Evolutionary conservation across 1,284 basidiomycete genomes (phyloP).

Genomic region (Volvariella surrecta): DNA sequence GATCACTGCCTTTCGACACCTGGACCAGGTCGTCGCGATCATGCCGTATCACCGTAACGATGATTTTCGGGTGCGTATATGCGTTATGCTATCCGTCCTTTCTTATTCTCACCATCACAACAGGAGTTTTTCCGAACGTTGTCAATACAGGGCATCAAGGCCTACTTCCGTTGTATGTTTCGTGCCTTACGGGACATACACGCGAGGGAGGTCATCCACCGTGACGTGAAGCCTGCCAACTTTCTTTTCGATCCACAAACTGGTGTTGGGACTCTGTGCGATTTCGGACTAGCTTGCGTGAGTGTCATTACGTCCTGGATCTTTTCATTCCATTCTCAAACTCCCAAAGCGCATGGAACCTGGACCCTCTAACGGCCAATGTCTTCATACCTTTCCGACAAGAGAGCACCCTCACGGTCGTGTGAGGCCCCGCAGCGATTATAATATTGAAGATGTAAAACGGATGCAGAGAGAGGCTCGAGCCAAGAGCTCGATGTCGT

Average conservation of each 20-base stretch:
- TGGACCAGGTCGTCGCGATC: conserved; percentile 90
- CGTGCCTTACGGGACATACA: conserved; percentile 88
- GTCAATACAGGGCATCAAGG: conserved; percentile 69
- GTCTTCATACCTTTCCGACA: conserved; percentile 67
- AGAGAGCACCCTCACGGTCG: conserved; percentile 59
- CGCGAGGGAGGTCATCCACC: conserved; percentile 84
- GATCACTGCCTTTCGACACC: conserved; percentile 87
- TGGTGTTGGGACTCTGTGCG: conserved; percentile 83
- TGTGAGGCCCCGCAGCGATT: conserved; percentile 26
- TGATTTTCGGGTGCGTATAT: conserved; percentile 77
- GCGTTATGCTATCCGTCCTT: conserved; percentile 6
- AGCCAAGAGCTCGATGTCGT: conserved; percentile 38
- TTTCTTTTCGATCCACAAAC: conserved; percentile 90
- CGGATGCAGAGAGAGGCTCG: conserved; percentile 47
- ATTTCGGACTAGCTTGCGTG: conserved; percentile 93
- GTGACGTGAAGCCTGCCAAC: conserved; percentile 98
- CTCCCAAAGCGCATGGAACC: conserved; percentile 51
- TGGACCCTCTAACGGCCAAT: conserved; percentile 42
- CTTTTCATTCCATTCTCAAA: conserved; percentile 1
- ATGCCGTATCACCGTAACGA: conserved; percentile 93
- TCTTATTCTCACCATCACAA: background rate
- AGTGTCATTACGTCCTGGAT: conserved; percentile 17
- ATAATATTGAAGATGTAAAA: conserved; percentile 22
- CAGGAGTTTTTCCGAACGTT: conserved; percentile 72
- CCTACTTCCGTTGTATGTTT: conserved; percentile 90